Base-by-base conservation (phyloP, 2,329 filamentous ascomycete species). In the Fusarium kyushuense region DNA sequence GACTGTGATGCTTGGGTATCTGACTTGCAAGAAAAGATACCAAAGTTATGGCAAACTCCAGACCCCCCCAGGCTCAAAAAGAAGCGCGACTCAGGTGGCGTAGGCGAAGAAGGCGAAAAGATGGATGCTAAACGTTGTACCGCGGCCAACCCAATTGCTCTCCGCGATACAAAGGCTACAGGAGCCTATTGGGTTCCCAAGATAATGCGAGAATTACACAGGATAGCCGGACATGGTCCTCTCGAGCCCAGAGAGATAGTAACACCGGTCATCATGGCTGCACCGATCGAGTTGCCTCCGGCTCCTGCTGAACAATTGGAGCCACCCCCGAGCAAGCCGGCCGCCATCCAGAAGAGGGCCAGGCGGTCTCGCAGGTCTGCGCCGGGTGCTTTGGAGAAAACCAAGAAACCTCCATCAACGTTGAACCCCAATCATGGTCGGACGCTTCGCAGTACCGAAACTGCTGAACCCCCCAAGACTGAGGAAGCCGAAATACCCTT, bases 1-100 rank as follows among this genome's bases (percentile, higher is more conserved):
- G 90, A 92, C 72, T 92, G 90, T 62, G 90, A 93, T 69, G 87
- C 87, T 6, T 93, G 90, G 90, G 89, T 92, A 1, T 77, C 83
- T 12, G 88, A 92, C 72, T 75, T 92, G 54, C 87, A 85, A 63
- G 77, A 79, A 51, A 84, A 86, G 54, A 84, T 89, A 57, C 85
- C 87, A 3, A 83, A 84, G 47, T 79, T 91, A 6, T 91, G 88
- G 88, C 78, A 86, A 58, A 83, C 84, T 0, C 82, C 83, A 0
- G 82, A 84, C 47, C 82, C 80, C 57, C 77, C 79, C 46, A 84
- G 82, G 70, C 71, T 68, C 17, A 79, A 77, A 69, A 80, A 77
- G 66, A 79, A 77, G 64, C 73, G 76, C 30, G 79, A 79, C 30
- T 74, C 71, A 8, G 64, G 64, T 23, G 72, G 72, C 32, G 55